Conservation (phyloP, 306 rosid genomes). For the Inga leiocalycina region DNA sequence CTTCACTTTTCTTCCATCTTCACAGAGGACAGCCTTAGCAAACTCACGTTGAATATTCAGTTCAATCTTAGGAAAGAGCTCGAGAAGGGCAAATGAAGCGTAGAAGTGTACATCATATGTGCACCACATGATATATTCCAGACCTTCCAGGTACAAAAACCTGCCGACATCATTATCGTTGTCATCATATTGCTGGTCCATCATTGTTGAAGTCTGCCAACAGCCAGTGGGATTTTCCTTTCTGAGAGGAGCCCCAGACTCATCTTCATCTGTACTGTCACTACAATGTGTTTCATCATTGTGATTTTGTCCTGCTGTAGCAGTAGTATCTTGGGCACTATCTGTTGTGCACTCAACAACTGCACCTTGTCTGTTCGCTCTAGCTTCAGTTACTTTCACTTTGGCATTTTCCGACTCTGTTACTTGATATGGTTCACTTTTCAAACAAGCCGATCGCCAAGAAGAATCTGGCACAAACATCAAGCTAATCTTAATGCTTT, state of each 20-base stretch:
- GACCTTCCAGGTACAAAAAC: slow-evolving; percentile 96
- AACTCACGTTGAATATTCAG: slow-evolving; percentile 93
- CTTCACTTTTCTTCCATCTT: slow-evolving; percentile 93
- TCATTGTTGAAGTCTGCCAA: slow-evolving; percentile 24
- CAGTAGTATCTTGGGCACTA: slow-evolving; percentile 43
- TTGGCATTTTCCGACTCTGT: slow-evolving; percentile 44
- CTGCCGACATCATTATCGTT: slow-evolving; percentile 79
- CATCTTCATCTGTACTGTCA: slow-evolving; percentile 39
- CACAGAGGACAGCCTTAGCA: slow-evolving; percentile 92
- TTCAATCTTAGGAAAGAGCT: slow-evolving; percentile 89
- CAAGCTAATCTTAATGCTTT: slow-evolving; percentile 26
- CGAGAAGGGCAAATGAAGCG: slow-evolving; percentile 99
- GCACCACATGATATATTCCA: slow-evolving; percentile 98
- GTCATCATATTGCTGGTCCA: slow-evolving; percentile 39
- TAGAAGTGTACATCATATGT: slow-evolving; percentile 98
- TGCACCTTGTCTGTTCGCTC: slow-evolving; percentile 47
- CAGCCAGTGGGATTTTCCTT: slow-evolving; percentile 28
- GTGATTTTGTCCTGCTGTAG: slow-evolving; percentile 31
- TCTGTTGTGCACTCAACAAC: slow-evolving; percentile 35
- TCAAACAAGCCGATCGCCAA: slow-evolving; percentile 38
- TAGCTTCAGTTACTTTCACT: slow-evolving; percentile 50
- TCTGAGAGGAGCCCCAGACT: slow-evolving; percentile 35
- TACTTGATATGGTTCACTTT: slow-evolving; percentile 45
- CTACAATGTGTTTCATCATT: slow-evolving; percentile 35
- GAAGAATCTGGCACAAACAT: slow-evolving; percentile 65